phyloP scores from a whole-genome alignment of 192 early-diverging fungal genomes.

The Dissophora ornata region DNA sequence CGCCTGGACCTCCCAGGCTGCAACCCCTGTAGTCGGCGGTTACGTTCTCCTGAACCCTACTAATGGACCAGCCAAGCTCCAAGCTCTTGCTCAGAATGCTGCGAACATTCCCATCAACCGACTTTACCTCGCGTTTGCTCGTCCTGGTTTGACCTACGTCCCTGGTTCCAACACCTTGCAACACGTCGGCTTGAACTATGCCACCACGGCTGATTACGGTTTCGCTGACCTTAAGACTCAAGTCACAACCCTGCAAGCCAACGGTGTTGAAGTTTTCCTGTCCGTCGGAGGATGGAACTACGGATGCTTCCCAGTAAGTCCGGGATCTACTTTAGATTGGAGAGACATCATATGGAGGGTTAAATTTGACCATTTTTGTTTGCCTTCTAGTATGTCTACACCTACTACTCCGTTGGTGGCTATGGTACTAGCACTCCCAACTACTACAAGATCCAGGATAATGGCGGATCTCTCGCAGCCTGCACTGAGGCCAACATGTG shows the following conservation, averaged over 20 bases:
- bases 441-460: slow-evolving; percentile 47
- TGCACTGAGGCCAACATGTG: slow-evolving; percentile 54
- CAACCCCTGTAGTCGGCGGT: slow-evolving; percentile 34
- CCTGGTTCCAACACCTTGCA: slow-evolving; percentile 48
- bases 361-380: too few relatives aligned
- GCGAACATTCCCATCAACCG: slow-evolving; percentile 46
- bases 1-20: slow-evolving; percentile 7
- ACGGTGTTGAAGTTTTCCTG: slow-evolving; percentile 46
- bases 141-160: slow-evolving; percentile 46
- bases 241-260: slow-evolving; percentile 23
- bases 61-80: slow-evolving; percentile 38
- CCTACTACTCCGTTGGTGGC: slow-evolving; percentile 53
- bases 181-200: slow-evolving; percentile 40
- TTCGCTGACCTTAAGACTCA: slow-evolving; percentile 42
- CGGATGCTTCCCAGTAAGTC: slow-evolving; percentile 52
- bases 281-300: slow-evolving; percentile 56
- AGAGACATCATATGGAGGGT: too few relatives aligned
- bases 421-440: slow-evolving; percentile 50
- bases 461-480: slow-evolving; percentile 25
- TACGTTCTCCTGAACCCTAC: slow-evolving; percentile 46
- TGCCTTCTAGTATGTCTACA: slow-evolving; percentile 32
- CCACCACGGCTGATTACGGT: slow-evolving; percentile 32
- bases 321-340: too few relatives aligned
- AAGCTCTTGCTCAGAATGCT: slow-evolving; percentile 48
- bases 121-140: slow-evolving; percentile 36